Evolutionary conservation across 805 yeast species (phyloP).

Genomic region (Candida ascalaphidarum): DNA sequence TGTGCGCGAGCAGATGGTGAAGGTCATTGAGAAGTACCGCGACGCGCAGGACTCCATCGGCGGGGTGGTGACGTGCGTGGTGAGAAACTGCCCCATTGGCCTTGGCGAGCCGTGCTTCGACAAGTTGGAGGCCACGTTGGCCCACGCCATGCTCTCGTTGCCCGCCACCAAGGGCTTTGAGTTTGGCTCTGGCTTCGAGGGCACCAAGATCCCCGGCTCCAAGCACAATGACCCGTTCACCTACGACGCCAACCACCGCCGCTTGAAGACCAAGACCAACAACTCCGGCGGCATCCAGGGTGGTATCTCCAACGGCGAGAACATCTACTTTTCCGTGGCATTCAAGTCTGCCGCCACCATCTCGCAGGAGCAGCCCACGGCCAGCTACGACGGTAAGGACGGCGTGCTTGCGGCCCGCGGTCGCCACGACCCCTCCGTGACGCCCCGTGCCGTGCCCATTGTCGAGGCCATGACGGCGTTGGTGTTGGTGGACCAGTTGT

Average conservation of each 20-base stretch:
- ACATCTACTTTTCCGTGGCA: constrained; percentile 89
- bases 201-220: constrained; percentile 86
- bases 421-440: constrained; percentile 97
- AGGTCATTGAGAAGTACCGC: constrained; percentile 78
- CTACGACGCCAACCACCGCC: constrained; percentile 48
- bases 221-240: constrained; percentile 86
- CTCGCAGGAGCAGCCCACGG: constrained; percentile 83
- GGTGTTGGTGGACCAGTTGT: constrained; percentile 76
- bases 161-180: constrained; percentile 99
- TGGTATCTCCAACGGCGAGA: constrained; percentile 94
- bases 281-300: constrained; percentile 98
- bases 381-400: constrained; percentile 77
- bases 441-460: constrained; percentile 97
- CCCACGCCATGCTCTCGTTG: constrained; percentile 95
- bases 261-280: constrained; percentile 80
- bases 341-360: constrained; percentile 98
- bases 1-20: constrained; percentile 71
- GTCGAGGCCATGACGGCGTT: constrained; percentile 98
- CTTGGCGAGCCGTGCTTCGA: constrained; percentile 97
- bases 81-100: constrained; percentile 91
- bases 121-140: constrained; percentile 88
- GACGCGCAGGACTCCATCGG: constrained; percentile 91
- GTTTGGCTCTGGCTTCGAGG: constrained; percentile 92
- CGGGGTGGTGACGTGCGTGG: constrained; percentile 95
- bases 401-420: constrained; percentile 95